Base-by-base conservation (phyloP, 1,139 yeast genomes). In the Blastobotrys capitulatus region DNA sequence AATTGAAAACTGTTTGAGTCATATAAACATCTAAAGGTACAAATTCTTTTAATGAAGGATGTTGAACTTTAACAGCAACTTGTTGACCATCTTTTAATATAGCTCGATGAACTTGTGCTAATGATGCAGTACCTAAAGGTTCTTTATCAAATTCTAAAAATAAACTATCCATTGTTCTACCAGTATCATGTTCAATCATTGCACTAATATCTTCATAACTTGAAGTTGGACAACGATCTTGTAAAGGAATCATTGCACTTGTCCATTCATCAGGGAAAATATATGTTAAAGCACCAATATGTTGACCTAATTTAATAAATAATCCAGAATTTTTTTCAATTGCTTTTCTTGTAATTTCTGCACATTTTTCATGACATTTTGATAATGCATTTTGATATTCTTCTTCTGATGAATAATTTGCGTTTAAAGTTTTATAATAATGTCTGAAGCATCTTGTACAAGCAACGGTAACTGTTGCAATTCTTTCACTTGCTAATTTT, bases 1-100 rank as follows among this genome's bases (percentile, higher is more conserved):
- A 70, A 34, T 74, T 73, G 65, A 92, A 92, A 13, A 90, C 95
- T 3, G 80, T 73, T 53, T 79, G 78, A 2, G 97, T 89, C 65
- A 92, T 70, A 60, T 78, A 73, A 6, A 92, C 82, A 68, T 92
- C 99, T 31, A 92, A 68, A 0, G 98, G 97, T 8, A 92, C 95
- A 70, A 86, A 92, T 59, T 86, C 89, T 47, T 81, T 78, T 46
- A 92, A 72, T 6, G 89, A 77, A 0, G 98, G 98, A 67, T 92
- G 99, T 64, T 92, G 98, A 38, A 92, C 78, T 63, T 94, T 92
- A 22, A 92, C 96, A 0, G 98, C 98, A 1, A 90, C 97, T 59
- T 76, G 78, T 57, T 83, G 78, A 1, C 88, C 89, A 13, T 22
- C 32, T 51, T 72, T 76, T 50, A 90, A 66, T 1, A 68, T 76